Base-by-base conservation (phyloP, 495 filamentous ascomycete species). In the Astrocystis sublimbata region DNA sequence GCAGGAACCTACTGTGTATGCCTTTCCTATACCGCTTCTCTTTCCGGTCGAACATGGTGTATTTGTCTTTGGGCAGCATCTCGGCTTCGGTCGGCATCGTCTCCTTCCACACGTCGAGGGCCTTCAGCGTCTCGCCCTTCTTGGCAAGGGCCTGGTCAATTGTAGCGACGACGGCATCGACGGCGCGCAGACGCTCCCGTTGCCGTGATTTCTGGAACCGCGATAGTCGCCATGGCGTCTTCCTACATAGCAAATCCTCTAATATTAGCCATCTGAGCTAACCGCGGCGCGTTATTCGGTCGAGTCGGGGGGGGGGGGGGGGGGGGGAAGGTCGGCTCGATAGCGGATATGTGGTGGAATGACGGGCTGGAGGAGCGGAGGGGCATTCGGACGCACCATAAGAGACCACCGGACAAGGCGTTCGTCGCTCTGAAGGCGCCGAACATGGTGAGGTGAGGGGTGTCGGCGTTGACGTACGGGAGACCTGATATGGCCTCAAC, bases 181-280 rank as follows among this genome's bases (percentile, higher is more conserved):
- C 93, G 58, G 86, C 85, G 58, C 88, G 88, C 46, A 98, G 81
- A 23, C 94, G 91, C 73, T 89, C 84, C 58, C 94, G 88, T 61
- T 97, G 94, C 31, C 94, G 90, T 62, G 85, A 84, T 75, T 98
- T 98, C 73, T 97, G 94, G 67, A 87, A 88, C 58, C 80, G 75
- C 42, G 94, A 98, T 70, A 98, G 88, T 50, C 96, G 90, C 92
- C 92, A 98, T 60, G 94, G 96, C 73, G 89, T 93, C 88, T 98
- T 98, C 94, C 94, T 97, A 65, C 67, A 60, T 8, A 52, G 35
- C 13, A 21, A 28, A 33, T 3, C 10, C 19, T 35, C 56, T n/a
- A 10, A 35, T 17, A 59, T 68, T 50, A 68, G 61, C 31, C 42
- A 62, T 33, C 1, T 24, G 26, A 30, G 9, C n/a, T 28, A 2